Evolutionary conservation across 1,284 basidiomycete genomes (phyloP).

Genomic region (Marasmius oreades): DNA sequence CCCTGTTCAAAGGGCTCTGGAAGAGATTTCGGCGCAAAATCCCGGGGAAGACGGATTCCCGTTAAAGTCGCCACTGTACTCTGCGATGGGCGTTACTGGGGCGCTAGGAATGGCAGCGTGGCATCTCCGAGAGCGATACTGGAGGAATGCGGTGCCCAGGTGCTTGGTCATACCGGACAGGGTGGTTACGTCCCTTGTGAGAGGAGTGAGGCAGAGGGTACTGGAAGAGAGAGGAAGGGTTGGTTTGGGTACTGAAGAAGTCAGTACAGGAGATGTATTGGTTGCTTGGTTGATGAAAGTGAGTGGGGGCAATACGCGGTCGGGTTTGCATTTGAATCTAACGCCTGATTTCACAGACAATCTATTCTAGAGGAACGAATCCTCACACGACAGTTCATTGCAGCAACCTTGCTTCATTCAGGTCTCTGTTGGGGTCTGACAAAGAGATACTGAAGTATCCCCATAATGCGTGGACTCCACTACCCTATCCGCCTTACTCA

Average conservation of each 20-base stretch:
- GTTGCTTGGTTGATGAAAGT: constrained; percentile 16
- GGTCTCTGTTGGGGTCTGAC: constrained; percentile 22
- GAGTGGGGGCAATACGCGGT: background rate
- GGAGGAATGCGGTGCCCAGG: constrained; percentile 27
- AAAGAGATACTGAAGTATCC: constrained; percentile 24
- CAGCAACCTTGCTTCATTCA: constrained; percentile 32
- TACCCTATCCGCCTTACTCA: constrained; percentile 33
- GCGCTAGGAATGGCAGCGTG: constrained; percentile 25
- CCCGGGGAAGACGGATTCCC: background rate
- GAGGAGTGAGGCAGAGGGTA: constrained; percentile 4
- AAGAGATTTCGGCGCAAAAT: background rate
- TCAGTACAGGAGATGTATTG: constrained; percentile 14
- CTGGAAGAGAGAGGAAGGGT: background rate
- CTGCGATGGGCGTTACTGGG: constrained; percentile 22
- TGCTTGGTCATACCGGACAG: constrained; percentile 25
- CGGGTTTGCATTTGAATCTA: background rate
- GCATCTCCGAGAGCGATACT: constrained; percentile 29
- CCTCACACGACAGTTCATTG: constrained; percentile 27
- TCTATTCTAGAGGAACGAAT: constrained; percentile 27
- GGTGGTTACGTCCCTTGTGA: constrained; percentile 10
- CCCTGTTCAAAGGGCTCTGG: constrained; percentile 25
- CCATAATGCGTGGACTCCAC: constrained; percentile 36
- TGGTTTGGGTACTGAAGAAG: background rate
- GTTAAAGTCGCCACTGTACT: constrained; percentile 18
- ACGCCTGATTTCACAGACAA: constrained; percentile 20